phyloP scores from a whole-genome alignment of 139 green algal genomes.

The Tetradesmus obliquus region DNA sequence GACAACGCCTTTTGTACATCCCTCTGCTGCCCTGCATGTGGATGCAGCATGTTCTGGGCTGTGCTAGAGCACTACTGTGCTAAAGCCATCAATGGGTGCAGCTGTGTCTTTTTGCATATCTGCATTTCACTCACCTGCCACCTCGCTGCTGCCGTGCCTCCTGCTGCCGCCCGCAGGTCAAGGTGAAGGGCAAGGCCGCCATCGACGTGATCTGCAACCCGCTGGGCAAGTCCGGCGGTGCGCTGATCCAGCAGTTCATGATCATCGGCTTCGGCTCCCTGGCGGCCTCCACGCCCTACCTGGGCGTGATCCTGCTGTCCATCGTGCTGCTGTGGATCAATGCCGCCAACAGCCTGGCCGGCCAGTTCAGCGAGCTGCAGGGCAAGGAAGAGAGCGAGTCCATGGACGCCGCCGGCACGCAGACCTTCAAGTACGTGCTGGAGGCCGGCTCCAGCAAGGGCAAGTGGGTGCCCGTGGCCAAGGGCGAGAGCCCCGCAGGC shows the following conservation, averaged over 20 bases:
- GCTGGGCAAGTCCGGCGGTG: conserved; percentile 98
- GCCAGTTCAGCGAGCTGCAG: conserved; percentile 85
- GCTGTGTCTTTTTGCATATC: too few species aligned
- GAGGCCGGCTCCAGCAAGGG: conserved; percentile 42
- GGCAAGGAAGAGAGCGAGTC: neutral
- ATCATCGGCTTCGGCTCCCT: conserved; percentile 98
- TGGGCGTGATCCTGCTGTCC: conserved; percentile 92
- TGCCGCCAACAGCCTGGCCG: conserved; percentile 84
- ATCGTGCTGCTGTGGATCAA: conserved; percentile 94
- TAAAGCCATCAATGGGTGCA: too few species aligned
- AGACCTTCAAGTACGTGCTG: conserved; percentile 69
- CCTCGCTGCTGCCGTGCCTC: neutral
- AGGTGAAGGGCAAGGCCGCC: conserved; percentile 98
- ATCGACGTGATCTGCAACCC: conserved; percentile 99
- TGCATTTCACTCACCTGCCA: too few species aligned
- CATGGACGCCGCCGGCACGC: conserved; percentile 46
- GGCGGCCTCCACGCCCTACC: conserved; percentile 96
- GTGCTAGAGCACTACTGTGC: too few species aligned
- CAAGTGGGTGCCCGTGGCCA: conserved; percentile 43
- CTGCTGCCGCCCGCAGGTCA: conserved; percentile 53
- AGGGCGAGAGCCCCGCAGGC: conserved; percentile 15
- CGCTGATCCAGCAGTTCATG: conserved; percentile 98
- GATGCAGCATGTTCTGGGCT: too few species aligned
- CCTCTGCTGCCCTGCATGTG: neutral
- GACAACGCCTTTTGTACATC: too few species aligned